Evolutionary conservation across 1,284 basidiomycete species (phyloP).

Genomic region (Irpex lacteus): DNA sequence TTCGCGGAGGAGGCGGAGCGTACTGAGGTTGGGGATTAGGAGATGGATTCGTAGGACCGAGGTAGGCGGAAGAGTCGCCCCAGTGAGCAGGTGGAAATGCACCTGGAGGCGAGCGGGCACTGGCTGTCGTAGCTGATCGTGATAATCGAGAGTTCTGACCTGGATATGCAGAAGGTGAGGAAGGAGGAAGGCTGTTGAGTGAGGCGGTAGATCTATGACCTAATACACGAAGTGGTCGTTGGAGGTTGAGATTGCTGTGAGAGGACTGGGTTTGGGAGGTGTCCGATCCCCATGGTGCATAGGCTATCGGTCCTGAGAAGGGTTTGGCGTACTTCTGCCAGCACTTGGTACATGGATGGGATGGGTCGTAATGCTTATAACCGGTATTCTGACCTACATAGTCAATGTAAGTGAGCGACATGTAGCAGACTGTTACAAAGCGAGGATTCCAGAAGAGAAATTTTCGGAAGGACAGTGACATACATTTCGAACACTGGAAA

Average conservation of each 20-base stretch:
- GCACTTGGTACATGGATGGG: constrained; percentile 64
- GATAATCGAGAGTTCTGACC: constrained; percentile 10
- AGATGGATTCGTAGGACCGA: background rate
- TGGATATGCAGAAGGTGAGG: constrained; percentile 5
- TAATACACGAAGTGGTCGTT: constrained; percentile 36
- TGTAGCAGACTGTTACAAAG: background rate
- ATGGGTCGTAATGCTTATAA: constrained; percentile 65
- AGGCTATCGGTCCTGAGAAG: constrained; percentile 57
- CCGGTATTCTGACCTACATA: constrained; percentile 64
- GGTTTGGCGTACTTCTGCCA: constrained; percentile 64
- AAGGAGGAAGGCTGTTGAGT: constrained; percentile 15
- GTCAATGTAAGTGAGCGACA: constrained; percentile 1
- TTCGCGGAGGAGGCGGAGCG: constrained; percentile 12
- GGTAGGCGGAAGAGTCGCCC: too few relatives aligned
- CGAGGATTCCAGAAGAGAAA: background rate
- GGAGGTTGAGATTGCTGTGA: constrained; percentile 30
- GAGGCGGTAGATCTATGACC: background rate
- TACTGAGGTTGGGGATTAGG: background rate
- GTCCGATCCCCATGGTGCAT: constrained; percentile 41
- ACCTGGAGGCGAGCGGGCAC: background rate
- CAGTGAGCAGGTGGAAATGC: constrained; percentile 14
- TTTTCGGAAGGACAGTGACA: constrained; percentile 3
- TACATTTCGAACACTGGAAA: constrained; percentile 54
- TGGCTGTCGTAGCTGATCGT: constrained; percentile 22
- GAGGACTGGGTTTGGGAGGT: constrained; percentile 8